Base-by-base conservation (phyloP, 2,329 filamentous ascomycete species). In the Lomentospora prolificans region DNA sequence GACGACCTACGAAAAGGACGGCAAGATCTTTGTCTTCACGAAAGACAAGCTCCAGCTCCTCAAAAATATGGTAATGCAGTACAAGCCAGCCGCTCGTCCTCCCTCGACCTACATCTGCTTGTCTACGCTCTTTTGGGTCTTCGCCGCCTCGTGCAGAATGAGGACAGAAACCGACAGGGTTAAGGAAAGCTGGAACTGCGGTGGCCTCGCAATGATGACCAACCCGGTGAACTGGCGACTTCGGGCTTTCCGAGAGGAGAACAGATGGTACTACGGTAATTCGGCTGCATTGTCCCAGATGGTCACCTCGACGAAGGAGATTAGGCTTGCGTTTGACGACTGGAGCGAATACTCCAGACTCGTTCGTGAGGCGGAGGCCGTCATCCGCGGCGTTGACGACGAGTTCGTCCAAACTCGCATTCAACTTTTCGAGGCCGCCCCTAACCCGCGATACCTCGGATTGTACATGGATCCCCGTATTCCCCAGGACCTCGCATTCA, bases 221-320 rank as follows among this genome's bases (percentile, higher is more conserved):
- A 71, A 72, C 41, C 72, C 72, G 53, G 71, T 72, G 4, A 73
- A 73, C 59, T 75, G 72, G 72, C 64, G 66, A 44, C 60, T 61
- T 48, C 66, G 71, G 22, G 69, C 69, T 0, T 71, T 72, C 55
- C 55, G 6, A 12, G 57, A 64, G 8, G 58, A 58, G 8, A 61
- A 65, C 14, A 62, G 64, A 6, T 58, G 57, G 4, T 74, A 75
- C 60, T 71, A 69, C 57, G 72, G 72, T 52, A 75, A 74, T 55
- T 70, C 72, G 1, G 71, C 71, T 1, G 63, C 70, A n/a, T 70
- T 72, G 4, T 67, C 67, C 1, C 64, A 68, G 12, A 71, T 68
- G 4, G 64, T 57, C 6, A 58, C 66, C 4, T 36, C 63, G 4
- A 61, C 63, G 4, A 30, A 56, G 3, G 60, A 60, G 7, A 55